phyloP scores from a whole-genome alignment of 2,329 filamentous ascomycete species.

The Diaporthe amygdali region DNA sequence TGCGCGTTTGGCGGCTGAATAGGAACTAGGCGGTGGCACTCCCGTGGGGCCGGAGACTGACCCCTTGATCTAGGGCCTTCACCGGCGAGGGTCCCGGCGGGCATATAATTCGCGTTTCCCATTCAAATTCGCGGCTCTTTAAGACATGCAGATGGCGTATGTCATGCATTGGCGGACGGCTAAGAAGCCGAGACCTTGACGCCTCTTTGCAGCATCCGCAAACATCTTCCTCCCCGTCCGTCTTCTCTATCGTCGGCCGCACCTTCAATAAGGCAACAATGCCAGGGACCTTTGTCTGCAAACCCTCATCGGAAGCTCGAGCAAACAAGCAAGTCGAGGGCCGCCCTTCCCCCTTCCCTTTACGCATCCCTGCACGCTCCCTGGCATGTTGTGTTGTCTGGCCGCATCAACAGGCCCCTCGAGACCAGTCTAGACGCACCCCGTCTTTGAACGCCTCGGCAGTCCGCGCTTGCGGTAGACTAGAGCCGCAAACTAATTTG shows the following conservation, averaged over 20 bases:
- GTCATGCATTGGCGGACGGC: not conserved
- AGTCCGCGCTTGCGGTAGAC: not conserved
- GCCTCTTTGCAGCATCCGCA: not conserved
- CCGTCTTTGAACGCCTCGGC: not conserved
- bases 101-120: not conserved
- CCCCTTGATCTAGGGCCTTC: not conserved
- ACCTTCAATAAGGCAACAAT: not conserved
- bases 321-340: not conserved
- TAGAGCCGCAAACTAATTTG: not conserved
- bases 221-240: not conserved
- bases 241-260: not conserved
- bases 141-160: not conserved
- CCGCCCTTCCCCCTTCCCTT: not conserved
- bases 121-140: not conserved
- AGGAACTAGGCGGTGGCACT: not conserved
- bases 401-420: not conserved
- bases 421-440: not conserved
- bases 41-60: not conserved
- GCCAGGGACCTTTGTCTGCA: not conserved
- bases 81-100: not conserved
- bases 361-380: not conserved
- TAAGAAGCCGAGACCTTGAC: not conserved
- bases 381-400: not conserved
- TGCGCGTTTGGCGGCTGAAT: not conserved
- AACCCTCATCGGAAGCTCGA: not conserved